phyloP scores from a whole-genome alignment of 2,329 filamentous ascomycete genomes.

The Pseudocercospora pini-densiflorae region DNA sequence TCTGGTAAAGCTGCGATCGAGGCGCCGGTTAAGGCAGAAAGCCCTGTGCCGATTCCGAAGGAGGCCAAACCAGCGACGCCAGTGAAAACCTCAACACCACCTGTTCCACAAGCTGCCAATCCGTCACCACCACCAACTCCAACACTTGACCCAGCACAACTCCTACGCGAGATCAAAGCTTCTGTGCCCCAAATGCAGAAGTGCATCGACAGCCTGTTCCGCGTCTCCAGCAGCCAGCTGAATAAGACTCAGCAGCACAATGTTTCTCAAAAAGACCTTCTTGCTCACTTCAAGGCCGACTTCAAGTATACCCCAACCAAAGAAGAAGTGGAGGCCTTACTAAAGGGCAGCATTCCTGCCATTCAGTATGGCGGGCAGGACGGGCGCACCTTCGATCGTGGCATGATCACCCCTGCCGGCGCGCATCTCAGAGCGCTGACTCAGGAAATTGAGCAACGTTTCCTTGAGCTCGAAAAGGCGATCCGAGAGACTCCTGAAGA shows the following conservation, averaged over 20 bases:
- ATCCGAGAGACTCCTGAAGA: conserved; percentile 50
- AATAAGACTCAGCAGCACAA: conserved; percentile 38
- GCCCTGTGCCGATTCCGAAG: conserved; percentile 14
- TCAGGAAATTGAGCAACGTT: conserved; percentile 70
- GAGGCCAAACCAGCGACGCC: conserved; percentile 28
- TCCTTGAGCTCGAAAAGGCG: conserved; percentile 68
- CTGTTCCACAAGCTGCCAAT: conserved; percentile 30
- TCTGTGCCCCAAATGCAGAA: conserved; percentile 39
- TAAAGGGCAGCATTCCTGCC: conserved; percentile 61
- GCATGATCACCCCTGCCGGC: conserved; percentile 76
- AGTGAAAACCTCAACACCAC: conserved; percentile 20
- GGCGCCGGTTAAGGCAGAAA: conserved; percentile 4
- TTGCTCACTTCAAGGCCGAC: conserved; percentile 37
- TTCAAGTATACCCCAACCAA: conserved; percentile 42
- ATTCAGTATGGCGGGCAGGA: conserved; percentile 50
- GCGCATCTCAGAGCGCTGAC: conserved; percentile 76
- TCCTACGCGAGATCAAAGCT: conserved; percentile 40
- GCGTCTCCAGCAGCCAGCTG: conserved; percentile 34
- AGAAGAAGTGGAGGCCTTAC: conserved; percentile 48
- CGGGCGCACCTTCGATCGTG: conserved; percentile 55
- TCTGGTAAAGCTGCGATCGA: conserved; percentile 24
- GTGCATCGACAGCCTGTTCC: conserved; percentile 41
- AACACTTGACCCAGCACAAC: conserved; percentile 38
- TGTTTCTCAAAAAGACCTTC: conserved; percentile 35
- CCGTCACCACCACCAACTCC: conserved; percentile 40